Evolutionary conservation across 2,329 filamentous ascomycete species (phyloP).

Genomic region (Fusarium burgessii): DNA sequence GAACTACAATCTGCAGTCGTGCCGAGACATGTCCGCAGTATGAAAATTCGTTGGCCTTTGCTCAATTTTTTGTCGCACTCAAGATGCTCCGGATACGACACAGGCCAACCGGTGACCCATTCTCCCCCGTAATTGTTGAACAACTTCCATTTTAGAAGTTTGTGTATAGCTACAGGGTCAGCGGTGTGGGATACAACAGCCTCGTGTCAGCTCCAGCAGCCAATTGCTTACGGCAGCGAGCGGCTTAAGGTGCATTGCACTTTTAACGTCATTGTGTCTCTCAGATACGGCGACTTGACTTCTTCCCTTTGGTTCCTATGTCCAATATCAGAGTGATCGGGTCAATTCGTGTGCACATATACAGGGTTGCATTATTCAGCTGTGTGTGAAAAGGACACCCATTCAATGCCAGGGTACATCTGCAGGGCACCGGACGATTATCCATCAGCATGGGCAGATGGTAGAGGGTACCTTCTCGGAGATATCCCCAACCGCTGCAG

Average conservation of each 20-base stretch:
- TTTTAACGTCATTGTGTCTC: neutral
- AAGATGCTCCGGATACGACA: neutral
- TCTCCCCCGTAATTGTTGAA: slow-evolving; percentile 16
- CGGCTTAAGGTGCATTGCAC: neutral
- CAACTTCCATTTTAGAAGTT: slow-evolving; percentile 29
- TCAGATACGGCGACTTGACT: neutral
- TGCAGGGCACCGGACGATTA: slow-evolving; percentile 44
- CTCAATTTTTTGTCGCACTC: slow-evolving; percentile 10
- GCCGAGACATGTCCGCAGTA: slow-evolving; percentile 38
- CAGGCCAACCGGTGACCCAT: slow-evolving; percentile 22
- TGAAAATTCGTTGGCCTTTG: slow-evolving; percentile 13
- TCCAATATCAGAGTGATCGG: neutral
- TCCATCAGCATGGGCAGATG: slow-evolving; percentile 44
- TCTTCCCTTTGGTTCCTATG: neutral
- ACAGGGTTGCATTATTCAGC: slow-evolving; percentile 8
- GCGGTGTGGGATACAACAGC: slow-evolving; percentile 9
- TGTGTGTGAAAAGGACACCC: slow-evolving; percentile 20
- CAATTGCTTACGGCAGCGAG: slow-evolving; percentile 4
- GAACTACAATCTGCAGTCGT: slow-evolving; percentile 25
- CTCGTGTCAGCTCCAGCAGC: slow-evolving; percentile 10
- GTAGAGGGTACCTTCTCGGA: slow-evolving; percentile 33
- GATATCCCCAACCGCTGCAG: slow-evolving; percentile 8
- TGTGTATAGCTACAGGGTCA: slow-evolving; percentile 22
- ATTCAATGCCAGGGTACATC: slow-evolving; percentile 17
- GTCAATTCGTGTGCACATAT: slow-evolving; percentile 20